Evolutionary conservation across 768 basidiomycete species (phyloP).

Genomic region (Suillus hirtellus): DNA sequence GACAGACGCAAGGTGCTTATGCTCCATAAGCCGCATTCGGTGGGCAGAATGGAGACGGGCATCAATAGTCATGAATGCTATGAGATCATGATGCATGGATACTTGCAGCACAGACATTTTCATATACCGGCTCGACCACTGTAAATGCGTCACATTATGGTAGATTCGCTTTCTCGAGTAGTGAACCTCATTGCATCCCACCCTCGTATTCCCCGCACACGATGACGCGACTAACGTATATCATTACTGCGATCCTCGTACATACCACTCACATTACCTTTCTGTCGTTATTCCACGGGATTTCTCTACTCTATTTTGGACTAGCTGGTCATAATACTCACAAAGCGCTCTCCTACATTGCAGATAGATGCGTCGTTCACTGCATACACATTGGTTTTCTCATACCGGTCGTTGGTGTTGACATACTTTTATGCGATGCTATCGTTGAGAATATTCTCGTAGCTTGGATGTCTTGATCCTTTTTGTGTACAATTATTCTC

Average conservation of each 20-base stretch:
- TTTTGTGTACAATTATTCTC: neutral
- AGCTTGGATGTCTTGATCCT: neutral
- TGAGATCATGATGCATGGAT: slow-evolving; percentile 1
- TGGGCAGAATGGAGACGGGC: slow-evolving; percentile 12
- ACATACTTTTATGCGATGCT: neutral
- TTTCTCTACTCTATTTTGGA: neutral
- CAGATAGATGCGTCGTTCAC: neutral
- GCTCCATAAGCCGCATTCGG: slow-evolving; percentile 7
- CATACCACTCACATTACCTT: neutral
- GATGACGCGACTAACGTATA: neutral
- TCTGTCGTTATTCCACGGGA: neutral
- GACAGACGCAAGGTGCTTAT: slow-evolving; percentile 14
- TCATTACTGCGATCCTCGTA: neutral
- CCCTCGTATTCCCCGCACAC: neutral
- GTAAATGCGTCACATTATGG: neutral
- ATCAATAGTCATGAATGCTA: neutral
- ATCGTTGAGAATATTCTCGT: neutral
- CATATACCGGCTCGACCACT: neutral
- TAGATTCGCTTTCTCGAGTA: neutral
- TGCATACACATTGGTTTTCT: neutral
- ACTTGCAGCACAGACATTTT: neutral
- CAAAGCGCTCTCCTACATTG: neutral
- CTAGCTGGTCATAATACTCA: neutral
- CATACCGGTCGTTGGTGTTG: neutral
- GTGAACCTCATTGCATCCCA: neutral